A percentile compares a stretch with the other conserved stretches of the same genome.
phyloP scores from a whole-genome alignment of 371 early-diverging fungal species.

The Lichtheimia hyalospora region DNA sequence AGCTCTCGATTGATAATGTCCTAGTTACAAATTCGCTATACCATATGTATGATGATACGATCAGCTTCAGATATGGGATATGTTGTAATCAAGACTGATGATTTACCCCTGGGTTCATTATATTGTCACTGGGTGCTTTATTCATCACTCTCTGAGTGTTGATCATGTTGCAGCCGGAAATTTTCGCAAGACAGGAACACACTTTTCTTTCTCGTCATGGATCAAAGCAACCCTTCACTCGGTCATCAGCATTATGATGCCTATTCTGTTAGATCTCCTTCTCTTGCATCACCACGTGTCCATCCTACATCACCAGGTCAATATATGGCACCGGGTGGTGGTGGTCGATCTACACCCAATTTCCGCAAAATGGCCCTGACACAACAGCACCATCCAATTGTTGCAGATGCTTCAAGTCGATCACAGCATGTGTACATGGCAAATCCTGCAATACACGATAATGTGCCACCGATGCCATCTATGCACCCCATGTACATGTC shows the following conservation, averaged over 20 bases:
- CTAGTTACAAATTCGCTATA: too few species aligned
- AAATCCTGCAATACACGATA: constrained; percentile 5
- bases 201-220: constrained; percentile 1
- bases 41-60: too few species aligned
- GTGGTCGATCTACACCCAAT: constrained; percentile 3
- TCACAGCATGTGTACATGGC: constrained; percentile 5
- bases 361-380: constrained; percentile 3
- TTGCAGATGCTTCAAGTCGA: not conserved
- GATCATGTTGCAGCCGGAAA: too few species aligned
- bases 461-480: constrained; percentile 8
- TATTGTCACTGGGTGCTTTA: too few species aligned
- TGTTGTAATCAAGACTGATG: too few species aligned
- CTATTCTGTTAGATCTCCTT: constrained; percentile 8
- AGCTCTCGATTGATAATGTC: too few species aligned
- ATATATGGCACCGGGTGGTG: not conserved
- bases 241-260: not conserved
- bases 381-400: not conserved
- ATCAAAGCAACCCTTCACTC: constrained; percentile 3
- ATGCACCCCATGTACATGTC: constrained; percentile 2
- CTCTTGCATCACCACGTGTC: constrained; percentile 6
- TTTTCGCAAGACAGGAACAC: too few species aligned
- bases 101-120: too few species aligned
- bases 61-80: too few species aligned
- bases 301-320: not conserved
- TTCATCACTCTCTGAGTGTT: too few species aligned